A percentile compares a stretch with the other conserved stretches of the same genome.
These are phyloP conservation scores for Diaporthe aspalathi DNA, from an alignment of 2,329 filamentous ascomycete species.

Conservation along the genomic window DNA sequence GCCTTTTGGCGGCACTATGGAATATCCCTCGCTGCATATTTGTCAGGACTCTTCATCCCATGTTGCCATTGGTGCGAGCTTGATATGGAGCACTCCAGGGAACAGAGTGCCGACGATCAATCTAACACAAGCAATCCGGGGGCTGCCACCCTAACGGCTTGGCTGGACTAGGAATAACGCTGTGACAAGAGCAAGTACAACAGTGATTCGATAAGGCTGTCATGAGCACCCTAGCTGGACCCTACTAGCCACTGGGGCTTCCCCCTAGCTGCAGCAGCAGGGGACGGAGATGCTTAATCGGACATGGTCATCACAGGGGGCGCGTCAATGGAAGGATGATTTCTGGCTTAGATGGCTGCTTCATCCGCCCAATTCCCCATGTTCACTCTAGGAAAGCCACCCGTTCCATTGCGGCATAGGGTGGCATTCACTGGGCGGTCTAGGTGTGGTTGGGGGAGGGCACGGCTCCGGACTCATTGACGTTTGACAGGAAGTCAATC, in stretches of 20 bases:
- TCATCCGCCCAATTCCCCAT: not conserved
- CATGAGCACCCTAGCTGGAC: not conserved
- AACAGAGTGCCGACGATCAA: not conserved
- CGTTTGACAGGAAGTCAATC: constrained; percentile 17
- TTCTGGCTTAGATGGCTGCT: not conserved
- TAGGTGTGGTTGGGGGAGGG: not conserved
- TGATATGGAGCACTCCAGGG: not conserved
- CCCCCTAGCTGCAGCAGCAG: constrained; percentile 14
- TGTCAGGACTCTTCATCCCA: not conserved
- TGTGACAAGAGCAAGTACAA: not conserved
- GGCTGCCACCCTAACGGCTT: not conserved
- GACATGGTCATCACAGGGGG: constrained; percentile 1
- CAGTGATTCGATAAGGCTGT: constrained; percentile 7
- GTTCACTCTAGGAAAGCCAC: not conserved
- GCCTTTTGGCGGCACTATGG: not conserved
- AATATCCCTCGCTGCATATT: not conserved
- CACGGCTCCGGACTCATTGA: not conserved
- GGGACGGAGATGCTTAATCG: constrained; percentile 9
- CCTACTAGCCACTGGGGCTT: constrained; percentile 2
- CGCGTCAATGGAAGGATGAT: not conserved
- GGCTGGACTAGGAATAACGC: constrained; percentile 2
- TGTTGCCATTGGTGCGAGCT: not conserved
- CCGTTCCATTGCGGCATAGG: not conserved
- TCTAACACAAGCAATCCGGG: not conserved
- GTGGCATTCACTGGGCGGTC: not conserved